Evolutionary conservation across 2,329 filamentous ascomycete species (phyloP).

Genomic region (Colletotrichum higginsianum): DNA sequence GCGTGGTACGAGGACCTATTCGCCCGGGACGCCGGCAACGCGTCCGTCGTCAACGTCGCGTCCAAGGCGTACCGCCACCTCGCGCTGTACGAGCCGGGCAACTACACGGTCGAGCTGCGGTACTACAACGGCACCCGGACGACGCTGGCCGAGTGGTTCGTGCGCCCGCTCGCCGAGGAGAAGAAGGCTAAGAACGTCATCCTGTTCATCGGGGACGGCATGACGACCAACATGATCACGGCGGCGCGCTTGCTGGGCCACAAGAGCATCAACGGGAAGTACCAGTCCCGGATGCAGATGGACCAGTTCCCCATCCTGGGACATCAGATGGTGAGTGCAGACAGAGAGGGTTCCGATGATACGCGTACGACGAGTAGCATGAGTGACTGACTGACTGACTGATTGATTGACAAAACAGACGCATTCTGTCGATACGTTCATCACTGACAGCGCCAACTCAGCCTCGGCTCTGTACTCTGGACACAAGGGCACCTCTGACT

Average conservation of each 20-base stretch:
- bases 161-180: slow-evolving; percentile 77
- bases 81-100: slow-evolving; percentile 82
- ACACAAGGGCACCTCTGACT: slow-evolving; percentile 88
- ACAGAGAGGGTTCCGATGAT: too few species aligned
- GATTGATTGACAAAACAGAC: slow-evolving; percentile 59
- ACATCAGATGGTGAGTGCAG: slow-evolving; percentile 76
- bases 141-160: slow-evolving; percentile 82
- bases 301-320: slow-evolving; percentile 87
- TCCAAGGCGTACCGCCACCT: slow-evolving; percentile 84
- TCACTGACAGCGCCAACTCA: slow-evolving; percentile 89
- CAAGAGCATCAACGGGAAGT: slow-evolving; percentile 87
- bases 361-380: slow-evolving; percentile 60
- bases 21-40: slow-evolving; percentile 77
- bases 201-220: slow-evolving; percentile 81
- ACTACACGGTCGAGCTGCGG: slow-evolving; percentile 81
- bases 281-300: slow-evolving; percentile 81
- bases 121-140: slow-evolving; percentile 79
- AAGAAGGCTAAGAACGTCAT: slow-evolving; percentile 89
- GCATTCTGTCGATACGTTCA: slow-evolving; percentile 87
- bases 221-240: slow-evolving; percentile 83
- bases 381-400: too few species aligned
- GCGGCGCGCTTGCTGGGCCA: slow-evolving; percentile 86
- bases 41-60: slow-evolving; percentile 84
- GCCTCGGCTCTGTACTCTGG: slow-evolving; percentile 86
- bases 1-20: slow-evolving; percentile 88